A percentile compares a stretch with the other conserved stretches of the same genome.
phyloP scores from a whole-genome alignment of 2,329 filamentous ascomycete species.

The Simplicillium sp. region DNA sequence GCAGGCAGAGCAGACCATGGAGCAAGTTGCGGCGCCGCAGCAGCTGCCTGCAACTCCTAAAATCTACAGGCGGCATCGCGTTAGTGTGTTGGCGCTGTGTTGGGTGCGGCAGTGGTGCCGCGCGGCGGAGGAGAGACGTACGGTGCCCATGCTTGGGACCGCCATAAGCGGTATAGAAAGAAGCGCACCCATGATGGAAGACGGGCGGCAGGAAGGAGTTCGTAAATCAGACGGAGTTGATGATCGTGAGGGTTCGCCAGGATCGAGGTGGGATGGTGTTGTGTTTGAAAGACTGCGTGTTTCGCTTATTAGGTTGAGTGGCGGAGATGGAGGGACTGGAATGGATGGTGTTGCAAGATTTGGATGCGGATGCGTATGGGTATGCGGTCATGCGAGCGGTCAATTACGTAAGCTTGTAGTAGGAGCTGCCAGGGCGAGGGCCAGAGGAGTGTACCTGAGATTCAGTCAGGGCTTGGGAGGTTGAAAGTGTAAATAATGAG shows the following conservation, averaged over 20 bases:
- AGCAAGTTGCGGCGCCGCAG: conserved; percentile 93
- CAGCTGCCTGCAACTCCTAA: conserved; percentile 77
- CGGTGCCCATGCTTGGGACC: conserved; percentile 75
- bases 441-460: too few species aligned
- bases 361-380: neutral
- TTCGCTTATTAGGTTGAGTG: neutral
- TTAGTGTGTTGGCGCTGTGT: conserved; percentile 5
- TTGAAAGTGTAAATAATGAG: too few species aligned
- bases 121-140: conserved; percentile 37
- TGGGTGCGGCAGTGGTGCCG: neutral
- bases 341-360: neutral
- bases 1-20: conserved; percentile 88
- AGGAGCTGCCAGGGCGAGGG: too few species aligned
- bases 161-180: conserved; percentile 85
- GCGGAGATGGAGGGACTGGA: neutral
- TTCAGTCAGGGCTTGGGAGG: too few species aligned
- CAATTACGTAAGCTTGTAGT: too few species aligned
- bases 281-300: neutral
- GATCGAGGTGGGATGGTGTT: neutral
- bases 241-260: neutral
- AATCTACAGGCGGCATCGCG: conserved; percentile 38
- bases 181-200: conserved; percentile 68
- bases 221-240: neutral
- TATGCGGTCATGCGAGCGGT: too few species aligned
- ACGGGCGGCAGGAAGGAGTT: neutral